Evolutionary conservation across 2,329 filamentous ascomycete species (phyloP), one percentile per base, ranked within the genome.

Genomic region (Microsporum audouinii): DNA sequence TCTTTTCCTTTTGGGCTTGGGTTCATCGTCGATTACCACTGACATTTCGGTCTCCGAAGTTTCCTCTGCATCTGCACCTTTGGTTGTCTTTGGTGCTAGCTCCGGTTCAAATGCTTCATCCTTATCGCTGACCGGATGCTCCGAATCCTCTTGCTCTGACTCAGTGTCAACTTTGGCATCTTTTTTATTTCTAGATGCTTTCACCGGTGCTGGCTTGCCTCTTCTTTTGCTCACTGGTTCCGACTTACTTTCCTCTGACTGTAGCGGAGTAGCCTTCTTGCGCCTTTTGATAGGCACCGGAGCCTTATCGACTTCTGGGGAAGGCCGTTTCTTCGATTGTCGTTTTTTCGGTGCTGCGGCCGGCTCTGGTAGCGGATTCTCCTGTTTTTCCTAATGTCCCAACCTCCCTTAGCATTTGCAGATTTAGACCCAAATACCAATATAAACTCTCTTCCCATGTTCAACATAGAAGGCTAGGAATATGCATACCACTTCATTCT

Each of bases 11-110:
- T 71, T 68, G 34, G 67, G 66, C 66, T 83, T 83, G 7, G 84
- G 83, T 2, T 79, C 79, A 65, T 92, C 88, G 69, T 96, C 91
- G 45, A 94, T 77, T n/a, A 96, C 80, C 2, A 83, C 81, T 0
- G 88, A 92, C 72, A 90, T 77, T 60, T 88, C 86, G 68, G 81
- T 85, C 55, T 86, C 82, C 0, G 81, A 83, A 12, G 62, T 60
- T 17, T 66, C 61, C 57, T 17, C 59, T 38, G 38, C 47, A 39
- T 53, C 38, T 5, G 41, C 59, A 12, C 39, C 53, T n/a, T 41
- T 57, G 41, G 55, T n/a, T 60, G 47, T 27, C 59, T 59, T 62
- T 27, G 10, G 5, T 43, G 27, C 34, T 57, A 59, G 59, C 53
- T 23, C 39, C 38, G 62, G 60, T 31, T 61, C 60, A 38, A 60